These are phyloP conservation scores for Neodidymelliopsis sp. DNA, from an alignment of 2,329 filamentous ascomycete genomes.

Conservation along the genomic window DNA sequence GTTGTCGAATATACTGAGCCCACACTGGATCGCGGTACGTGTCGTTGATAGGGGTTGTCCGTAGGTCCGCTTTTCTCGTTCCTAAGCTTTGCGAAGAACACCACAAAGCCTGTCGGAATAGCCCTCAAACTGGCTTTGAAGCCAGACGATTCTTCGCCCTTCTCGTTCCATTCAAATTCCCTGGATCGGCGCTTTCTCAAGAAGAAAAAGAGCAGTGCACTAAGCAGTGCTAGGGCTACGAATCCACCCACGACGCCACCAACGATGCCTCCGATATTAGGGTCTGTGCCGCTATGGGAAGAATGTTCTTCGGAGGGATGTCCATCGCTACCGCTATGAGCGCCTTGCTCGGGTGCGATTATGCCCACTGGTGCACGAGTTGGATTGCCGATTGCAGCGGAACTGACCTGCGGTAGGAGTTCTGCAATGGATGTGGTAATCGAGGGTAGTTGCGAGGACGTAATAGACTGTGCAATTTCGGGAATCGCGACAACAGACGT, in stretches of 20 bases:
- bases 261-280: slow-evolving; percentile 41
- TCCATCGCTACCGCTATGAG: slow-evolving; percentile 14
- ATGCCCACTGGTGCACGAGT: slow-evolving; percentile 38
- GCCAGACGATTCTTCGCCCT: slow-evolving; percentile 16
- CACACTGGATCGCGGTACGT: slow-evolving; percentile 39
- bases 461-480: slow-evolving; percentile 18
- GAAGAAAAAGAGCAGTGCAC: slow-evolving; percentile 43
- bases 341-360: slow-evolving; percentile 36
- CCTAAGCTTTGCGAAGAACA: slow-evolving; percentile 38
- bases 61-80: slow-evolving; percentile 37
- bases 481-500: slow-evolving; percentile 24
- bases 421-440: slow-evolving; percentile 21
- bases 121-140: slow-evolving; percentile 32
- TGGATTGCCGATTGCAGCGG: slow-evolving; percentile 24
- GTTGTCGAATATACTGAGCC: slow-evolving; percentile 44
- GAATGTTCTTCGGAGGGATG: slow-evolving; percentile 25
- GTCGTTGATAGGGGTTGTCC: slow-evolving; percentile 39
- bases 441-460: slow-evolving; percentile 18
- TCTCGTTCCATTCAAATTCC: slow-evolving; percentile 28
- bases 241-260: slow-evolving; percentile 48
- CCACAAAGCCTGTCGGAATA: slow-evolving; percentile 29
- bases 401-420: slow-evolving; percentile 25
- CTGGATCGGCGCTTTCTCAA: slow-evolving; percentile 42
- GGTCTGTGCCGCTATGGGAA: slow-evolving; percentile 3
- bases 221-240: slow-evolving; percentile 41